Evolutionary conservation across 2,329 filamentous ascomycete genomes (phyloP).

Genomic region (Didymella lethalis): DNA sequence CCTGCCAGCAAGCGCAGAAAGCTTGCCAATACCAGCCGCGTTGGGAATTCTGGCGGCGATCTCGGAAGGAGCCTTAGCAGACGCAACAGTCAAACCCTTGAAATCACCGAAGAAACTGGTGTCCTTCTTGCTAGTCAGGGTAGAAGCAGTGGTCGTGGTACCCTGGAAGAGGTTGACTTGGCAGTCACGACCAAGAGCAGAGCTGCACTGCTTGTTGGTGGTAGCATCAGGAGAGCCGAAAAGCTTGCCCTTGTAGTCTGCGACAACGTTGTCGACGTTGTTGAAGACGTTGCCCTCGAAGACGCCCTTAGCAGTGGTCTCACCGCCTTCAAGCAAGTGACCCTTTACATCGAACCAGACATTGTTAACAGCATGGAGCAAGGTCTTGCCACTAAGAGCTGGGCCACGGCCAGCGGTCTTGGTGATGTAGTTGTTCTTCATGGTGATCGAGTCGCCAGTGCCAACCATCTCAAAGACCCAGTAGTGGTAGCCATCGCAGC

Average conservation of each 20-base stretch:
- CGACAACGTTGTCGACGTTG: constrained; percentile 20
- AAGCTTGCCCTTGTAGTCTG: constrained; percentile 18
- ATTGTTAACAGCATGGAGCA: constrained; percentile 32
- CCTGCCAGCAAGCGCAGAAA: constrained; percentile 18
- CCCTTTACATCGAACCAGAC: constrained; percentile 26
- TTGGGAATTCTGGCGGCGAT: constrained; percentile 14
- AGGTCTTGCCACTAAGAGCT: constrained; percentile 24
- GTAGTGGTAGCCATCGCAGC: constrained; percentile 31
- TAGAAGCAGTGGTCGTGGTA: constrained; percentile 13
- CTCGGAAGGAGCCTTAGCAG: constrained; percentile 11
- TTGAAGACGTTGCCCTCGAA: constrained; percentile 31
- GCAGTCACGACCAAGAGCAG: constrained; percentile 19
- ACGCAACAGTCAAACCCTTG: constrained; percentile 12
- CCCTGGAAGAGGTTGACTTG: constrained; percentile 22
- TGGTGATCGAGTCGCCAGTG: constrained; percentile 28
- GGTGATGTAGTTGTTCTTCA: constrained; percentile 30
- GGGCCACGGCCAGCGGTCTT: constrained; percentile 27
- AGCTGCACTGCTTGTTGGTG: constrained; percentile 23
- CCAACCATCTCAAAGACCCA: constrained; percentile 31
- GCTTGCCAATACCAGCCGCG: constrained; percentile 15
- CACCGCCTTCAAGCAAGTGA: constrained; percentile 25
- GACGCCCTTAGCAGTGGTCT: constrained; percentile 17
- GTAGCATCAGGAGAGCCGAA: constrained; percentile 21
- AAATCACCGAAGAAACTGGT: constrained; percentile 18
- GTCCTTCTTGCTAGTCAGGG: constrained; percentile 18